A percentile compares a stretch with the other conserved stretches of the same genome.
These are phyloP conservation scores for Dryadomyces quercivorus DNA, from an alignment of 2,329 filamentous ascomycete genomes.

Conservation along the genomic window DNA sequence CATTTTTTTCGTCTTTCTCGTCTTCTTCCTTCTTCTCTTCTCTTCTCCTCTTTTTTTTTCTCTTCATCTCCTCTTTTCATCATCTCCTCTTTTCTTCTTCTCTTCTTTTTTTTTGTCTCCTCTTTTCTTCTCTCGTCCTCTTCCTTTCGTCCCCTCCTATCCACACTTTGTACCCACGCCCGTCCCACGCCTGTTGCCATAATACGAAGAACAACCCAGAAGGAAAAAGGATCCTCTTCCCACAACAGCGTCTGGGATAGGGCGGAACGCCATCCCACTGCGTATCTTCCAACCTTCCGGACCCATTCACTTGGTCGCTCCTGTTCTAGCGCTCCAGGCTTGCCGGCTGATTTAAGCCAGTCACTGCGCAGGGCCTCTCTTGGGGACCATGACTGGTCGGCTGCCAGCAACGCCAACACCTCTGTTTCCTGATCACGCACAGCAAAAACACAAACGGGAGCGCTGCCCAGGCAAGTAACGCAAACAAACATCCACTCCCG, in stretches of 20 bases:
- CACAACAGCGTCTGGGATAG: background rate
- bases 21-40: background rate
- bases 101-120: background rate
- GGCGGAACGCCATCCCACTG: background rate
- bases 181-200: background rate
- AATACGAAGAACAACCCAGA: background rate
- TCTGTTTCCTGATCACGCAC: slow-evolving; percentile 15
- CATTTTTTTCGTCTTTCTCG: background rate
- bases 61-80: background rate
- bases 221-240: background rate
- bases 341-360: slow-evolving; percentile 18
- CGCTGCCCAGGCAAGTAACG: background rate
- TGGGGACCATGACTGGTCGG: slow-evolving; percentile 26
- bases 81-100: background rate
- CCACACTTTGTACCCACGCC: background rate
- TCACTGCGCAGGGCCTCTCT: slow-evolving; percentile 22
- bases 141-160: background rate
- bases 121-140: background rate
- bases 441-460: background rate
- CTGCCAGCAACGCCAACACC: slow-evolving; percentile 11
- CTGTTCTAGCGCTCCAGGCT: slow-evolving; percentile 20
- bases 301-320: background rate
- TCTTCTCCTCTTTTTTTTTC: background rate
- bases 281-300: background rate
- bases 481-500: background rate